A percentile compares a stretch with the other conserved stretches of the same genome.
These are phyloP conservation scores for Silene vulgaris DNA, from an alignment of 179 eudicot species.

Conservation along the genomic window DNA sequence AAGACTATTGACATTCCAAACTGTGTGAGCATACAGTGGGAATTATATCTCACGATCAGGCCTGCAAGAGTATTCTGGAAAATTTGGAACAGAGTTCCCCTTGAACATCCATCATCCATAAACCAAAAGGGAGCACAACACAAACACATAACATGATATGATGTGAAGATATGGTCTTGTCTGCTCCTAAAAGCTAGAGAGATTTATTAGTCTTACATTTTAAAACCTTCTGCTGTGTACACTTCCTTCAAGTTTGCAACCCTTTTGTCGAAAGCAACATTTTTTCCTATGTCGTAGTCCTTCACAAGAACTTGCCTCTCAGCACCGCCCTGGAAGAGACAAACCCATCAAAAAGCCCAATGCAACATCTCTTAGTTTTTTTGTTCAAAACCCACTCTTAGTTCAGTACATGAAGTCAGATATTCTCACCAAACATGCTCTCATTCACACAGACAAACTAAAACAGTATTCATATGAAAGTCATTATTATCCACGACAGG, in stretches of 20 bases:
- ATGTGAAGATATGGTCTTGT: not conserved
- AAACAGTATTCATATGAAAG: not conserved
- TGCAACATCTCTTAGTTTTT: not conserved
- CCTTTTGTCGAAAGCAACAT: constrained; percentile 66
- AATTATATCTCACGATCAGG: not conserved
- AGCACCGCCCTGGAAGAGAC: constrained; percentile 51
- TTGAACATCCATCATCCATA: not conserved
- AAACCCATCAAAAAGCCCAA: constrained; percentile 14
- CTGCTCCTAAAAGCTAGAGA: constrained; percentile 2
- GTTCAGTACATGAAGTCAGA: not conserved
- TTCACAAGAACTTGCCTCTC: constrained; percentile 93
- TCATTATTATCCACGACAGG: not conserved
- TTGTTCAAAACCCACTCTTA: not conserved
- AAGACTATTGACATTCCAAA: not conserved
- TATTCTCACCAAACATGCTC: constrained; percentile 4
- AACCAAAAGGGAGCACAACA: not conserved
- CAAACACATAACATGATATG: not conserved
- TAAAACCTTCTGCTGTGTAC: constrained; percentile 72
- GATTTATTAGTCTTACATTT: constrained; percentile 51
- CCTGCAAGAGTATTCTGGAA: not conserved
- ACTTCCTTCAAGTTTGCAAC: constrained; percentile 82
- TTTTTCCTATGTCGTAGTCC: constrained; percentile 69
- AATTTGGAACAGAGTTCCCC: not conserved
- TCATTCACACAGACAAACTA: not conserved
- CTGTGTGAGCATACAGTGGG: not conserved